A percentile compares a stretch with the other conserved stretches of the same genome.
Conservation (phyloP, 306 rosid species). For the Sindora glabra region DNA sequence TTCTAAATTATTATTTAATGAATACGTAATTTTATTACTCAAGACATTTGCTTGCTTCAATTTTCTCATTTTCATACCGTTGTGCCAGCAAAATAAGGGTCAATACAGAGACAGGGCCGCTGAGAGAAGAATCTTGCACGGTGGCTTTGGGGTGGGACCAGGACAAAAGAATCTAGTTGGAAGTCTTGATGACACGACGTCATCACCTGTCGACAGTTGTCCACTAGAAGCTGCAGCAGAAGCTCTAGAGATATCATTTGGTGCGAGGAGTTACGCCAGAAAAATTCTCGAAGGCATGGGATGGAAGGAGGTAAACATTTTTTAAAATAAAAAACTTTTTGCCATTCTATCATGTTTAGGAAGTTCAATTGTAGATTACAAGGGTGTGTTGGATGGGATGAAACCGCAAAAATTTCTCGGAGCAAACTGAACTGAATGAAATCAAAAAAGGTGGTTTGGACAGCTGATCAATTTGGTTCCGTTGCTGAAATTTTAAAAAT, state of each 20-base stretch:
- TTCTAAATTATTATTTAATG: too few relatives aligned
- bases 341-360: too few relatives aligned
- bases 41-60: slow-evolving; percentile 5
- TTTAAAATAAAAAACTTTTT: too few relatives aligned
- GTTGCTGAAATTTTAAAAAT: too few relatives aligned
- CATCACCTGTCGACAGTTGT: not conserved
- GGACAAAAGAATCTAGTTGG: slow-evolving; percentile 56
- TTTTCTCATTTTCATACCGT: slow-evolving; percentile 4
- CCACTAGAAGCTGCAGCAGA: slow-evolving; percentile 11
- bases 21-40: too few relatives aligned
- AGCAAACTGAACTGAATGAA: too few relatives aligned
- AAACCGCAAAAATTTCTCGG: too few relatives aligned
- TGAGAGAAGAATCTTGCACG: slow-evolving; percentile 81
- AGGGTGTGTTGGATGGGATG: too few relatives aligned
- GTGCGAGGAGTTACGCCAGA: slow-evolving; percentile 48
- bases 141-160: slow-evolving; percentile 72
- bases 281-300: not conserved
- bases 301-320: too few relatives aligned
- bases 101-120: slow-evolving; percentile 78
- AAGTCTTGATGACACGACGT: slow-evolving; percentile 15
- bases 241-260: slow-evolving; percentile 75
- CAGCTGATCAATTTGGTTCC: too few relatives aligned
- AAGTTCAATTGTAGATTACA: too few relatives aligned
- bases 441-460: too few relatives aligned
- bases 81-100: slow-evolving; percentile 37